phyloP scores from a whole-genome alignment of 768 basidiomycete genomes.

The Gloeophyllum trabeum region DNA sequence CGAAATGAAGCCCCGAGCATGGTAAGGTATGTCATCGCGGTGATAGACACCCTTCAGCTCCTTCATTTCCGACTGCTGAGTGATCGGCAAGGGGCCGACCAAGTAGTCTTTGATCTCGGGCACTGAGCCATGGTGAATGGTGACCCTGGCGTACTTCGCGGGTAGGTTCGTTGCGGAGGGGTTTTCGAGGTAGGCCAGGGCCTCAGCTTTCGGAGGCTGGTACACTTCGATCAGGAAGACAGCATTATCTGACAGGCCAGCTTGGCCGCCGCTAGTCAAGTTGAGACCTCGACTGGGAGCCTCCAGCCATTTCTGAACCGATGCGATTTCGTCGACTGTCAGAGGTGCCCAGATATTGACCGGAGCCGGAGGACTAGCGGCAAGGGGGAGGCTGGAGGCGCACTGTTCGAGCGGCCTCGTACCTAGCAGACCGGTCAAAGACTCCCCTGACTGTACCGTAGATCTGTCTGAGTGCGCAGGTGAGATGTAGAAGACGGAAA shows the following conservation, averaged over 20 bases:
- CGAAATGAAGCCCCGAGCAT: constrained; percentile 30
- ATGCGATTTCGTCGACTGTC: constrained; percentile 27
- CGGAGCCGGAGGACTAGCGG: constrained; percentile 28
- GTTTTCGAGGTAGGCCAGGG: constrained; percentile 32
- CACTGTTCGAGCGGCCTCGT: constrained; percentile 20
- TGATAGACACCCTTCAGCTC: constrained; percentile 41
- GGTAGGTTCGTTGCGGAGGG: constrained; percentile 19
- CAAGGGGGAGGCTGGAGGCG: constrained; percentile 15
- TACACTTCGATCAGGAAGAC: constrained; percentile 39
- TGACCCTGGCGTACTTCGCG: constrained; percentile 32
- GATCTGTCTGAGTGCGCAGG: neutral
- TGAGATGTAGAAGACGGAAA: constrained; percentile 8
- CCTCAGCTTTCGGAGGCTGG: constrained; percentile 35
- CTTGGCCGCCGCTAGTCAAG: constrained; percentile 25
- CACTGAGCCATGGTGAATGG: constrained; percentile 35
- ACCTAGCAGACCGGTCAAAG: neutral
- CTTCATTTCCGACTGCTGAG: constrained; percentile 25
- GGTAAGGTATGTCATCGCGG: constrained; percentile 38
- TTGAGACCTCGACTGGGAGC: constrained; percentile 31
- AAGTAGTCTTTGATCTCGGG: constrained; percentile 43
- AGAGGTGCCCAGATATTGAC: constrained; percentile 44
- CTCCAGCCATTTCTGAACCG: constrained; percentile 35
- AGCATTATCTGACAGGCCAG: constrained; percentile 33
- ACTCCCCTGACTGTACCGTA: neutral
- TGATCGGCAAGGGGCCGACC: constrained; percentile 45